These are phyloP conservation scores for Coemansia sp. DNA, from an alignment of 192 early-diverging fungal species.

Conservation along the genomic window DNA sequence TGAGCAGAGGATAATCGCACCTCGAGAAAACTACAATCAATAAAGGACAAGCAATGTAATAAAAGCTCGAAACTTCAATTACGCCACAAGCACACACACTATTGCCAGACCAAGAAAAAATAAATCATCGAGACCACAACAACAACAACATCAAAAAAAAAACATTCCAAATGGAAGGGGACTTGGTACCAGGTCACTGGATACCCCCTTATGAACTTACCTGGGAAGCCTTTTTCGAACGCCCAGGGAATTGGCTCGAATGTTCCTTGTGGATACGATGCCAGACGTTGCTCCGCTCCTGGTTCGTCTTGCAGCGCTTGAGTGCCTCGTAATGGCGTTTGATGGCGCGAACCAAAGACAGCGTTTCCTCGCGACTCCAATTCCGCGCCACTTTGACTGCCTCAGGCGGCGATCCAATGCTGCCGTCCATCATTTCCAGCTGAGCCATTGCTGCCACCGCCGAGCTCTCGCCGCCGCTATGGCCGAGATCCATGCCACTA, in stretches of 20 bases:
- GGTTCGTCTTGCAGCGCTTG: slow-evolving; percentile 56
- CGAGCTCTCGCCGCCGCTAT: not conserved
- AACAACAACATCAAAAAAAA: slow-evolving; percentile 4
- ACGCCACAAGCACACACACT: not conserved
- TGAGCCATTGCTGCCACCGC: not conserved
- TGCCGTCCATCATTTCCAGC: not conserved
- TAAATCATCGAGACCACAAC: not conserved
- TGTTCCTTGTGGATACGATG: slow-evolving; percentile 58
- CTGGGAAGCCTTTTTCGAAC: slow-evolving; percentile 59
- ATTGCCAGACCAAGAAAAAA: not conserved
- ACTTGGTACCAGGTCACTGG: not conserved
- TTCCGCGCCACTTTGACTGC: slow-evolving; percentile 52
- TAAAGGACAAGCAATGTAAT: not conserved
- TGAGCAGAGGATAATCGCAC: slow-evolving; percentile 14
- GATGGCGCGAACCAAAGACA: slow-evolving; percentile 56
- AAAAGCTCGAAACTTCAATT: too few species aligned
- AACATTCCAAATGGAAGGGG: too few species aligned
- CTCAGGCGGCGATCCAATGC: slow-evolving; percentile 10
- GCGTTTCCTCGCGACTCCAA: slow-evolving; percentile 57
- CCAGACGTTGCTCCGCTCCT: slow-evolving; percentile 60
- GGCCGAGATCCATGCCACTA: not conserved
- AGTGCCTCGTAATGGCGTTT: slow-evolving; percentile 55
- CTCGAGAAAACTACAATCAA: not conserved
- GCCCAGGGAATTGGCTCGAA: slow-evolving; percentile 52
- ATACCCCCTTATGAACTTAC: slow-evolving; percentile 17